These are phyloP conservation scores for Sarocladium kiliense DNA, from an alignment of 2,329 filamentous ascomycete species.

Conservation along the genomic window DNA sequence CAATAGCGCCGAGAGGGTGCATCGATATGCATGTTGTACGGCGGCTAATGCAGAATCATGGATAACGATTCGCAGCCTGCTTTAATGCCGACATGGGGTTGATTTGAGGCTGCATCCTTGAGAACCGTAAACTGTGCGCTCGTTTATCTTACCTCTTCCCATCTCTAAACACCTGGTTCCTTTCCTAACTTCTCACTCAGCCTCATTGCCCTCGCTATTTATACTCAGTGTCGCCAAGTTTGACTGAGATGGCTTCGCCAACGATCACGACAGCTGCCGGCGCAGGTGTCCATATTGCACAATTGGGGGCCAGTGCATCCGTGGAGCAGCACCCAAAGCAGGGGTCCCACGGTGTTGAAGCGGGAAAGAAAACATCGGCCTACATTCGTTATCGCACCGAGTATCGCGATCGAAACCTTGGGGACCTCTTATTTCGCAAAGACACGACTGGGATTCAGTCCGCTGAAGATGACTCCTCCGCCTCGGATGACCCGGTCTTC, in stretches of 20 bases:
- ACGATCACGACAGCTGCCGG: too few relatives aligned
- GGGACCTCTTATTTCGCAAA: constrained; percentile 10
- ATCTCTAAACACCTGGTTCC: too few relatives aligned
- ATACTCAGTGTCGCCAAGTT: too few relatives aligned
- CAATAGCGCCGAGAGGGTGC: background rate
- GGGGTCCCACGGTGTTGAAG: background rate
- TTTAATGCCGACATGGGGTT: background rate
- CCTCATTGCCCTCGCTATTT: too few relatives aligned
- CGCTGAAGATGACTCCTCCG: background rate
- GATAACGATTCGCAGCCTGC: background rate
- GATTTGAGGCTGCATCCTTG: too few relatives aligned
- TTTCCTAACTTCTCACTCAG: too few relatives aligned
- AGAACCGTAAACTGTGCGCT: too few relatives aligned
- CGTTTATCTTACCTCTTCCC: too few relatives aligned
- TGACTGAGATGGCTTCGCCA: too few relatives aligned
- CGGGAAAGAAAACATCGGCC: background rate
- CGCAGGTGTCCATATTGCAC: too few relatives aligned
- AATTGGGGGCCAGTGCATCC: background rate
- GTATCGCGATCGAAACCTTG: constrained; percentile 12
- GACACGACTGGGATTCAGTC: background rate
- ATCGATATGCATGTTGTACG: background rate
- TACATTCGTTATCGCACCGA: constrained; percentile 15
- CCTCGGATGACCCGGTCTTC: constrained; percentile 8
- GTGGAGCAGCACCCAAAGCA: background rate
- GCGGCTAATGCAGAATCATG: background rate